Percentiles rank a stretch among this genome's conserved stretches.
phyloP scores from a whole-genome alignment of 805 yeast species.

The Candida corydali region DNA sequence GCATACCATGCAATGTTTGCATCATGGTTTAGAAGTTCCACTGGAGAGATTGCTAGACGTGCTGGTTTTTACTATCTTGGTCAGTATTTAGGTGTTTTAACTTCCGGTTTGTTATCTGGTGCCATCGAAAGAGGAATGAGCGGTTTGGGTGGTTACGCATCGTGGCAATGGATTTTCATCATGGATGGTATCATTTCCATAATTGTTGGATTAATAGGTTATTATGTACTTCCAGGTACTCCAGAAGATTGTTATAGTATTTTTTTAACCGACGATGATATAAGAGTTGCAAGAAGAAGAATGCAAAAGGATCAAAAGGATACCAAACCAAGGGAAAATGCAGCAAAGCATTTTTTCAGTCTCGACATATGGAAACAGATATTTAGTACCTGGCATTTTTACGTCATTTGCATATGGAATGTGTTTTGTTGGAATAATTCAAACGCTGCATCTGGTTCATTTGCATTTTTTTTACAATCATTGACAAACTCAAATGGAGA shows the following conservation, averaged over 20 bases:
- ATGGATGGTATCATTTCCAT: conserved; percentile 60
- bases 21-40: conserved; percentile 24
- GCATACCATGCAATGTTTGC: conserved; percentile 46
- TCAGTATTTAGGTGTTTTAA: conserved; percentile 57
- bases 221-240: conserved; percentile 60
- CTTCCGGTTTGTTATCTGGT: conserved; percentile 61
- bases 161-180: conserved; percentile 75
- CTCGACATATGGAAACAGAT: conserved; percentile 48
- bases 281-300: conserved; percentile 27
- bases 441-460: conserved; percentile 43
- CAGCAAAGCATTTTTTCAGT: conserved; percentile 35
- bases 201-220: conserved; percentile 53
- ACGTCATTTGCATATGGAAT: conserved; percentile 51
- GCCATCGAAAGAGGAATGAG: conserved; percentile 44
- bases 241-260: conserved; percentile 43
- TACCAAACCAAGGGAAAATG: conserved; percentile 15
- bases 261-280: conserved; percentile 33
- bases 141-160: conserved; percentile 50
- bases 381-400: conserved; percentile 56
- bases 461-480: conserved; percentile 52
- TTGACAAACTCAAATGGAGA: conserved; percentile 20
- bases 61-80: conserved; percentile 61
- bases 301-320: conserved; percentile 20
- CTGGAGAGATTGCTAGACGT: conserved; percentile 56
- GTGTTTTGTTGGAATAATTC: conserved; percentile 61